A percentile compares a stretch with the other conserved stretches of the same genome.
Evolutionary conservation across 2,329 filamentous ascomycete species (phyloP).

Genomic region (Massarina eburnea): DNA sequence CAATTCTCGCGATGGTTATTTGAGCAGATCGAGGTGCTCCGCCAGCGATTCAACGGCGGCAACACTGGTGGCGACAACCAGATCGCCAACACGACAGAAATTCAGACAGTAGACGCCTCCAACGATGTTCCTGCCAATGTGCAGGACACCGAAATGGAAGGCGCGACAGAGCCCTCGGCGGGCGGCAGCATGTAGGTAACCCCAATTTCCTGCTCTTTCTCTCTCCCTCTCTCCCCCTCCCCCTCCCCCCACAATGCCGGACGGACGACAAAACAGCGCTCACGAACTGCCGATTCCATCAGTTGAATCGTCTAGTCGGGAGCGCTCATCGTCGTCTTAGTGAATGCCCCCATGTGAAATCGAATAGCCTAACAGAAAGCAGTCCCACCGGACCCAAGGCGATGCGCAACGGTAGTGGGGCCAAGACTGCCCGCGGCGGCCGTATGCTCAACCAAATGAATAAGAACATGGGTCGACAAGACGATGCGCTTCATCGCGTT

Average conservation of each 20-base stretch:
- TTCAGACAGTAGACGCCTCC: constrained; percentile 25
- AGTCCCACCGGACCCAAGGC: constrained; percentile 94
- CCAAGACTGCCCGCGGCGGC: constrained; percentile 63
- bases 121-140: constrained; percentile 38
- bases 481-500: constrained; percentile 80
- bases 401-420: constrained; percentile 72
- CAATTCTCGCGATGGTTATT: constrained; percentile 95
- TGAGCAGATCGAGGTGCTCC: constrained; percentile 72
- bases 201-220: constrained; percentile 1
- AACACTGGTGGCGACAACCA: constrained; percentile 37
- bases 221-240: no score
- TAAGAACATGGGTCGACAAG: constrained; percentile 76
- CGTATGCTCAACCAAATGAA: constrained; percentile 84
- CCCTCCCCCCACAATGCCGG: neutral
- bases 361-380: constrained; percentile 23
- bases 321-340: neutral
- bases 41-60: constrained; percentile 59
- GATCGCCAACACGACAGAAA: constrained; percentile 18
- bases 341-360: neutral
- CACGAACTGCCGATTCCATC: constrained; percentile 6
- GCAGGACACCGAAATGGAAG: constrained; percentile 72
- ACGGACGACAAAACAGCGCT: constrained; percentile 1
- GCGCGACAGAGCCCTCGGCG: constrained; percentile 47
- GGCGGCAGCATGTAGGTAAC: constrained; percentile 48
- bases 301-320: constrained; percentile 2